These are phyloP conservation scores for Xylariaceae sp. DNA, from an alignment of 2,329 filamentous ascomycete genomes.

Conservation along the genomic window DNA sequence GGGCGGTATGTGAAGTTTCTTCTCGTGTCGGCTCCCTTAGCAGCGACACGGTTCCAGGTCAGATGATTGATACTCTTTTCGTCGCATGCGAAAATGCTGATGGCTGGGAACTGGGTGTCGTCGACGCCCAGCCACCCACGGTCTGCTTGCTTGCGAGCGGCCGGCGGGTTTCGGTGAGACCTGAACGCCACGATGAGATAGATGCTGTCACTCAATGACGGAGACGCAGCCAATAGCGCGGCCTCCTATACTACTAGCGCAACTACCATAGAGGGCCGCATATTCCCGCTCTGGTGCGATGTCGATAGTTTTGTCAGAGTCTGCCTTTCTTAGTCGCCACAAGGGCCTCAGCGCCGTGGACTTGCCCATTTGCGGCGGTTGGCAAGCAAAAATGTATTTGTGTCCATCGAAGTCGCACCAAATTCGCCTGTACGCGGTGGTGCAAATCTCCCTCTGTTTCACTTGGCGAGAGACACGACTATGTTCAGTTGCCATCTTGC, in stretches of 20 bases:
- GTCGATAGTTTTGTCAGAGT: constrained; percentile 1
- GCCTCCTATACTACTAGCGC: constrained; percentile 9
- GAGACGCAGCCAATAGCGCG: constrained; percentile 14
- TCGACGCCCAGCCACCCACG: constrained; percentile 4
- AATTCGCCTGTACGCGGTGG: constrained; percentile 6
- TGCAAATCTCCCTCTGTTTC: constrained; percentile 28
- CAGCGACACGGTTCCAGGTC: background rate
- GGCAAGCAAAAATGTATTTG: constrained; percentile 5
- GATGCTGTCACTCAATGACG: constrained; percentile 11
- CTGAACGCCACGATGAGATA: constrained; percentile 5
- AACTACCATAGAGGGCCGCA: constrained; percentile 9
- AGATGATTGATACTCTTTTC: background rate
- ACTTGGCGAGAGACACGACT: constrained; percentile 11
- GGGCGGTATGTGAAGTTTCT: background rate
- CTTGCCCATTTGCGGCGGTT: constrained; percentile 1
- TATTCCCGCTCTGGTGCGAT: constrained; percentile 1
- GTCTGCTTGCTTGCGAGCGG: background rate
- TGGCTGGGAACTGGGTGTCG: background rate
- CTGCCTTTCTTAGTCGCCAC: constrained; percentile 4
- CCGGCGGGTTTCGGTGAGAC: constrained; percentile 22
- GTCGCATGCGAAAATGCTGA: background rate
- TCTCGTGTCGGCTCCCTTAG: background rate
- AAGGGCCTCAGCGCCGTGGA: background rate
- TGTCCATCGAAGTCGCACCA: constrained; percentile 8
- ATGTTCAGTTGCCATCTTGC: background rate